Conservation (phyloP, 257 asterid species). For the Coffea canephora region DNA sequence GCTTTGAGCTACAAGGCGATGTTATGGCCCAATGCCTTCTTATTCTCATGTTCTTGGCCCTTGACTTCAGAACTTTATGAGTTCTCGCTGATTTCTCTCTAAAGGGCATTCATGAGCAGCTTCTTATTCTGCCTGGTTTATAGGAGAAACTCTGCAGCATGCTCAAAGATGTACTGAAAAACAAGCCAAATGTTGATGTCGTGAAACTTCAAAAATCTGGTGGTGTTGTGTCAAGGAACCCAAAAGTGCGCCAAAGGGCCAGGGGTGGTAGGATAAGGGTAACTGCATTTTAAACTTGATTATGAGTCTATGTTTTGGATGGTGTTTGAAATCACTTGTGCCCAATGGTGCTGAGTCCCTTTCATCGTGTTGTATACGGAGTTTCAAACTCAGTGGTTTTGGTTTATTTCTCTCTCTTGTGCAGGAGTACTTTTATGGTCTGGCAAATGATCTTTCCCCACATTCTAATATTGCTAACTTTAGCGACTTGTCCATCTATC, state of each 20-base stretch:
- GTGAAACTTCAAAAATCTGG: constrained; percentile 99
- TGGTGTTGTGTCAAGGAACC: constrained; percentile 92
- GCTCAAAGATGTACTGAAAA: constrained; percentile 84
- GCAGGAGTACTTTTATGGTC: constrained; percentile 96
- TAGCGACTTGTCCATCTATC: constrained; percentile 68
- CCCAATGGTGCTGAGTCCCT: background rate
- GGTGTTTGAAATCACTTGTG: background rate
- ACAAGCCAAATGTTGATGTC: constrained; percentile 76
- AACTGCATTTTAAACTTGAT: constrained; percentile 22
- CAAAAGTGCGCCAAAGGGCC: constrained; percentile 89
- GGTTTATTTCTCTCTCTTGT: constrained; percentile 6
- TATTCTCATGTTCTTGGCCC: background rate
- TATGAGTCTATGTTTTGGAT: background rate
- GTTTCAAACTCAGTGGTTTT: constrained; percentile 1
- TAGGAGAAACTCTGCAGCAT: constrained; percentile 99
- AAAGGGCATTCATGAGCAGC: background rate
- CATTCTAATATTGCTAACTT: constrained; percentile 77
- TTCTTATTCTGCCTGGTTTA: background rate
- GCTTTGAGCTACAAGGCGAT: constrained; percentile 1
- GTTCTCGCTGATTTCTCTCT: background rate
- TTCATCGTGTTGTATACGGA: background rate
- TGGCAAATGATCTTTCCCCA: constrained; percentile 87
- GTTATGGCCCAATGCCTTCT: background rate
- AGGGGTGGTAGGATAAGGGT: constrained; percentile 84
- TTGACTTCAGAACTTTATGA: background rate